Base-by-base conservation (phyloP, 805 yeast species). In the Saccharomyces kudriavzevii region DNA sequence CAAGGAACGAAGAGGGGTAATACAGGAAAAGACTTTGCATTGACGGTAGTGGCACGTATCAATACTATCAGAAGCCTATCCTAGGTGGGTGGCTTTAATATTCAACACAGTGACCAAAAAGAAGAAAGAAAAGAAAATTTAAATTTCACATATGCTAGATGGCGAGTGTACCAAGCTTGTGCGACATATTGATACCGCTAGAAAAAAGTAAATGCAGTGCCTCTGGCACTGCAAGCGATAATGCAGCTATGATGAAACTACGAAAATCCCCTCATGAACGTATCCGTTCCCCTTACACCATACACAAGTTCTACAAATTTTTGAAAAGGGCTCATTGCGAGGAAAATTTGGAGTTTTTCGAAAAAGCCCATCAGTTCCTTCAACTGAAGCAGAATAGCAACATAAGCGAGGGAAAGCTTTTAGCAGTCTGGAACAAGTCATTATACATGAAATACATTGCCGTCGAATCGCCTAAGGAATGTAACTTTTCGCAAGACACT, bases 281-380 rank as follows among this genome's bases (percentile, higher is more conserved):
- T 24, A 27, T 47, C 56, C 24, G 45, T 10, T 45, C 29, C 14
- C 61, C 64, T 2, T 58, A 57, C 47, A 55, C 60, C 8, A 29
- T 61, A 45, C 47, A 40, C 17, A 58, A 58, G 20, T 68, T 68
- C 45, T 57, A 59, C 25, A 57, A 58, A 17, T 68, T 61, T 50
- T 40, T 67, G 45, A 51, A 49, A 11, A 53, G 54, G 29, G 56
- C 63, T 17, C 71, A 68, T 49, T 68, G 70, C 53, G 67, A 63
- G 14, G 72, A 69, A 58, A 69, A 68, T 52, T 57, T 66, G 27
- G 60, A 58, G 47, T 68, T 69, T 45, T 59, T 65, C 11, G 49
- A 51, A 30, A 26, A 29, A 25, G 50, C 31, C 25, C 25, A 31
- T 25, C 43, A 45, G 26, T 43, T 48, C 45, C 49, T 35, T 25